Base-by-base conservation (phyloP, 805 yeast species). In the Ogataea ganodermae region DNA sequence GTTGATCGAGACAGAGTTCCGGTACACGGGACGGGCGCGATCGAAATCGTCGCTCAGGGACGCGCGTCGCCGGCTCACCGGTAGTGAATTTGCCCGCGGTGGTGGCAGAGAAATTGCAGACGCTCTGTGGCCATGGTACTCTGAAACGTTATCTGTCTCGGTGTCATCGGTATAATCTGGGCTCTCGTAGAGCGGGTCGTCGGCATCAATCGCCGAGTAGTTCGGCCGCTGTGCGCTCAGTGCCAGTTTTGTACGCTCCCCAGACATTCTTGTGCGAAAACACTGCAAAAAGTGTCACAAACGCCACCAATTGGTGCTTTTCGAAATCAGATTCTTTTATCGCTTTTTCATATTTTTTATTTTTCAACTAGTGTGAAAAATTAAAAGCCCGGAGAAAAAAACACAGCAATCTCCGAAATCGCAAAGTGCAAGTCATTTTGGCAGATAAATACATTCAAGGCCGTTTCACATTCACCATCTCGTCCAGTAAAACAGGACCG, bases 401-500 rank as follows among this genome's bases (percentile, higher is more conserved):
- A n/a, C n/a, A n/a, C n/a, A n/a, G n/a, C n/a, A n/a, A n/a, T n/a
- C n/a, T n/a, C n/a, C n/a, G n/a, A n/a, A n/a, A n/a, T n/a, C n/a
- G n/a, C n/a, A n/a, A n/a, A n/a, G n/a, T n/a, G n/a, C n/a, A n/a
- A n/a, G n/a, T n/a, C n/a, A n/a, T n/a, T n/a, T n/a, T n/a, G n/a
- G n/a, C n/a, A n/a, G n/a, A n/a, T n/a, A n/a, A n/a, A n/a, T n/a
- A n/a, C n/a, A n/a, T n/a, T n/a, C n/a, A n/a, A n/a, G n/a, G n/a
- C n/a, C 37, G 24, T 6, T 20, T 9, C 4, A 52, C 31, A 24
- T 51, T 49, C 4, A 55, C 26, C 68, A 79, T 69, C 30, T 79
- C 81, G 27, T 81, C 86, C 45, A 85, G 64, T 1, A 74, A 53
- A 2, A 86, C 80, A 2, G 84, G 79, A 0, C 92, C 94, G 31